phyloP scores from a whole-genome alignment of 2,329 filamentous ascomycete species.

The Scedosporium apiospermum region DNA sequence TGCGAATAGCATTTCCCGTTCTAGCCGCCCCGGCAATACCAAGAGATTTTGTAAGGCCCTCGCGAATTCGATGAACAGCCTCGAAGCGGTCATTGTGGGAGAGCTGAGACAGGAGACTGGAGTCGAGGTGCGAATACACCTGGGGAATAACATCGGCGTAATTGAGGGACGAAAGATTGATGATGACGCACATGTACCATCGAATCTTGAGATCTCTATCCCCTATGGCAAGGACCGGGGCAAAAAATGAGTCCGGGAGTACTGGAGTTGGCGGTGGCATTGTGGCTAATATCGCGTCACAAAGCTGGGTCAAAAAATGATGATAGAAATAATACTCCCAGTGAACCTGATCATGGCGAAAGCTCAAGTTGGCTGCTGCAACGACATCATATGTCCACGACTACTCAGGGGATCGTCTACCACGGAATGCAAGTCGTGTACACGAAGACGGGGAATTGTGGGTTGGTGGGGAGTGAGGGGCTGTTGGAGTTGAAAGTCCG shows the following conservation, averaged over 20 bases:
- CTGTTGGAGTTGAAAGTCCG: no score
- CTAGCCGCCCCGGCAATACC: constrained; percentile 11
- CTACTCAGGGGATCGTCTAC: no score
- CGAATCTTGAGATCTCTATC: background rate
- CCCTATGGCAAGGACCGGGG: background rate
- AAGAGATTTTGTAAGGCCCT: constrained; percentile 11
- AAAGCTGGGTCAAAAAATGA: background rate
- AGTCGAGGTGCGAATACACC: constrained; percentile 9
- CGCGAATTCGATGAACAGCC: constrained; percentile 3
- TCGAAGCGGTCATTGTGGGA: constrained; percentile 3
- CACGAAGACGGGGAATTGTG: no score
- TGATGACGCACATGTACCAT: constrained; percentile 11
- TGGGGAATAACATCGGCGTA: constrained; percentile 11
- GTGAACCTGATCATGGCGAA: no score
- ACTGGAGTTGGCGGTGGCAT: constrained; percentile 5
- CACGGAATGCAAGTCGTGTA: no score
- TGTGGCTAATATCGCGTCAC: background rate
- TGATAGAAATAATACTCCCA: background rate
- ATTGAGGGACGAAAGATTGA: constrained; percentile 10
- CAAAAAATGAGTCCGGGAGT: constrained; percentile 4
- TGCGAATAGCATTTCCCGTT: constrained; percentile 11
- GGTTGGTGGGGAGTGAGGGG: no score
- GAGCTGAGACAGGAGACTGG: constrained; percentile 5
- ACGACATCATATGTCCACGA: no score
- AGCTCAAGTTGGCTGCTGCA: no score